Conservation (phyloP, 345 rosid genomes). For the Excoecaria agallocha region DNA sequence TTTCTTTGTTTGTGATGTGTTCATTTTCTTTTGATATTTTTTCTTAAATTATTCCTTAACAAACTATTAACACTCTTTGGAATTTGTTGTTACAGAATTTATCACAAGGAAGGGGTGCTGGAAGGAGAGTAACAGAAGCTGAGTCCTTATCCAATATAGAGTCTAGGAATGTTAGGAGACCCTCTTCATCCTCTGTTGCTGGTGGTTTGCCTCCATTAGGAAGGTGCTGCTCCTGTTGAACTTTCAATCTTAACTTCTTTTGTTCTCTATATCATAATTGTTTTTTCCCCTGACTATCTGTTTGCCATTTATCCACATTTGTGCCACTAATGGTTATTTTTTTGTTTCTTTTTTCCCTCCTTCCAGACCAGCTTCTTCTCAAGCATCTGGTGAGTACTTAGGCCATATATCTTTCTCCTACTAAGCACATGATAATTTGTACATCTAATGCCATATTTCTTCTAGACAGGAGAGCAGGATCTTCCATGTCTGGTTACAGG, state of each 20-base stretch:
- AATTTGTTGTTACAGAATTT: constrained; percentile 48
- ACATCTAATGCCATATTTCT: constrained; percentile 16
- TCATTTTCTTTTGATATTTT: neutral
- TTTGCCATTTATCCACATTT: constrained; percentile 3
- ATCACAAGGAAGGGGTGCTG: constrained; percentile 54
- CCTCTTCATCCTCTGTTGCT: constrained; percentile 72
- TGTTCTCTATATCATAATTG: neutral
- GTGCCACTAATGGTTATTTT: constrained; percentile 17
- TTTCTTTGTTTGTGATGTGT: neutral
- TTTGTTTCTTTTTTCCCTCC: constrained; percentile 13
- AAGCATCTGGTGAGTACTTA: constrained; percentile 63
- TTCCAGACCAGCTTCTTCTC: constrained; percentile 57
- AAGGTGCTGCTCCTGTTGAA: constrained; percentile 49
- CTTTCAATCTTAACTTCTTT: neutral
- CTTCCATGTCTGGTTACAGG: constrained; percentile 65
- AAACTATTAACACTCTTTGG: neutral
- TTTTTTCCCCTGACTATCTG: too few relatives aligned
- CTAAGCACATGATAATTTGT: constrained; percentile 9
- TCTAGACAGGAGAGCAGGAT: constrained; percentile 81
- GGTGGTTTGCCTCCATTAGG: constrained; percentile 87
- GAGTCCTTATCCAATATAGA: constrained; percentile 58
- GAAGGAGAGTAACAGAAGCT: constrained; percentile 64
- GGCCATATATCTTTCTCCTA: neutral
- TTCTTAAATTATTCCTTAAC: neutral
- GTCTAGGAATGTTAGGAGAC: constrained; percentile 58